These are phyloP conservation scores for Xenoacremonium recifei DNA, from an alignment of 2,329 filamentous ascomycete genomes.

Conservation along the genomic window DNA sequence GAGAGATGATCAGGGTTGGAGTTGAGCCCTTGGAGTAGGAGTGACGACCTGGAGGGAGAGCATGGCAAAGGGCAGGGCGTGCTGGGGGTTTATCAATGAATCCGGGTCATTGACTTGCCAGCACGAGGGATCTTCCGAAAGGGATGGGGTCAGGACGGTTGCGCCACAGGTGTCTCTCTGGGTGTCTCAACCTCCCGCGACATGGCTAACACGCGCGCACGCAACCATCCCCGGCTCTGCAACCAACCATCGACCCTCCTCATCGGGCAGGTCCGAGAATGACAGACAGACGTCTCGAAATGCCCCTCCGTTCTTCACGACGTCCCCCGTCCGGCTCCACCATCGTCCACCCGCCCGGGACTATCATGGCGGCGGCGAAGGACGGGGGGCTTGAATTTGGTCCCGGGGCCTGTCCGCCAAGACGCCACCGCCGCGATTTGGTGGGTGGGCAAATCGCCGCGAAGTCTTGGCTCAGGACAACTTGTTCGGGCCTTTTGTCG, in stretches of 20 bases:
- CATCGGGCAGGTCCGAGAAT: neutral
- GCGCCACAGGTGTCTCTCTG: no score
- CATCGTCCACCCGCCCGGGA: constrained; percentile 10
- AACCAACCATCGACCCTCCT: neutral
- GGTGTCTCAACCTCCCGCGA: no score
- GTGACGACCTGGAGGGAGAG: neutral
- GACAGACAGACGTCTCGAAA: neutral
- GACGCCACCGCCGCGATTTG: neutral
- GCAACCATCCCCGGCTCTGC: neutral
- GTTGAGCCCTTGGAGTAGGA: neutral
- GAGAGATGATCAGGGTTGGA: neutral
- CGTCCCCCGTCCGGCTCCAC: constrained; percentile 1
- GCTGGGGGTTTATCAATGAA: no score
- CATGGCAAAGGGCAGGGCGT: neutral
- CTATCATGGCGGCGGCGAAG: no score
- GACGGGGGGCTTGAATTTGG: no score
- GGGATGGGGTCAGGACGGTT: no score
- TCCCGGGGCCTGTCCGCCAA: constrained; percentile 4
- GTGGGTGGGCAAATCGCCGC: neutral
- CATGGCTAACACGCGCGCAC: no score
- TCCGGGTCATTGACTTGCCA: no score
- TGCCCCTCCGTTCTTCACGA: neutral
- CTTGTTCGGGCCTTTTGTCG: neutral
- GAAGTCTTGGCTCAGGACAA: neutral
- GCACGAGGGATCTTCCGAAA: no score